Evolutionary conservation across 495 filamentous ascomycete species (phyloP).

Genomic region (Tetracladium setigerum): DNA sequence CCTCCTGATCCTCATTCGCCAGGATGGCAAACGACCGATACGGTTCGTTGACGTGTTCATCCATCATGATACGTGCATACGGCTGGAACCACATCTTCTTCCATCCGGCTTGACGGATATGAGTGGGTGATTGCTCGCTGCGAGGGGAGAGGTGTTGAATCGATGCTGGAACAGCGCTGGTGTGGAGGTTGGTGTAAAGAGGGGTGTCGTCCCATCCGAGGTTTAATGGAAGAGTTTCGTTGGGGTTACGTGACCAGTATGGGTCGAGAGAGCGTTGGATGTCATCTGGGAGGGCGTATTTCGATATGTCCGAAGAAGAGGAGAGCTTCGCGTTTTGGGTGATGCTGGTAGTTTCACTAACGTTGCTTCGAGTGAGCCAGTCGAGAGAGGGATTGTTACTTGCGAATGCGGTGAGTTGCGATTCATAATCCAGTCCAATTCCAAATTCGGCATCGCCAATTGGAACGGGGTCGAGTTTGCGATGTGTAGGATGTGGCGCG

Average conservation of each 20-base stretch:
- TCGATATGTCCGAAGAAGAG: too few relatives aligned
- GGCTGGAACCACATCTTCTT: conserved; percentile 49
- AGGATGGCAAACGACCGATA: conserved; percentile 2
- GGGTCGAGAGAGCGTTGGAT: too few relatives aligned
- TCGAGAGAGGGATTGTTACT: conserved; percentile 34
- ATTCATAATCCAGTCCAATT: conserved; percentile 50
- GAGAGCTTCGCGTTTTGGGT: conserved; percentile 23
- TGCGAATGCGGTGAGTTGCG: conserved; percentile 45
- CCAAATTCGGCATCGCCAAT: conserved; percentile 45
- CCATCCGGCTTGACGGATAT: conserved; percentile 36
- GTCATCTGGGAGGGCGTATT: too few relatives aligned
- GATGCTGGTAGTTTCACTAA: not conserved
- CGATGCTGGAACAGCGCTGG: too few relatives aligned
- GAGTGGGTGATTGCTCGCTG: too few relatives aligned
- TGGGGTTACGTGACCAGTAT: conserved; percentile 36
- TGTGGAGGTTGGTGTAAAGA: too few relatives aligned
- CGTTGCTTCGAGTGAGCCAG: conserved; percentile 39
- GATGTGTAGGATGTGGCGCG: not conserved
- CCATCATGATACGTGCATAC: conserved; percentile 43
- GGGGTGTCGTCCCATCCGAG: too few relatives aligned
- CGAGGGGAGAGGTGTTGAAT: too few relatives aligned
- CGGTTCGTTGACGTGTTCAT: conserved; percentile 39
- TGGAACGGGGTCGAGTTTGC: not conserved
- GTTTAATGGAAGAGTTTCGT: conserved; percentile 8
- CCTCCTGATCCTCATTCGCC: too few relatives aligned